Evolutionary conservation across 345 rosid species (phyloP).

Genomic region (Eucalyptus virginea): DNA sequence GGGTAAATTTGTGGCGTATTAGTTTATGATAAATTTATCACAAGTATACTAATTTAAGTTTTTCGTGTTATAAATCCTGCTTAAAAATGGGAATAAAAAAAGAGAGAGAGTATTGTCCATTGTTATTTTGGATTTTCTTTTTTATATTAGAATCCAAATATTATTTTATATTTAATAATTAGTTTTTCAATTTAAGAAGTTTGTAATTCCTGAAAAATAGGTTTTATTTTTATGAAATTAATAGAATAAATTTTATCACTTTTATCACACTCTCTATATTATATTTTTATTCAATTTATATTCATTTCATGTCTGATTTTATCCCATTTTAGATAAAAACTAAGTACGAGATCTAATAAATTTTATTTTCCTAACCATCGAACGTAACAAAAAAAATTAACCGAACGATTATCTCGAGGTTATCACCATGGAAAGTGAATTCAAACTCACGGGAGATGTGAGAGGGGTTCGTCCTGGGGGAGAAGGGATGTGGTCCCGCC

Average conservation of each 20-base stretch:
- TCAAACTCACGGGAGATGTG: not conserved
- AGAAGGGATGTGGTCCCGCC: not conserved
- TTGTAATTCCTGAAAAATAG: too few species aligned
- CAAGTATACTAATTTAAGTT: fast-evolving
- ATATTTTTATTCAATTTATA: fast-evolving
- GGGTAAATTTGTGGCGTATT: too few species aligned
- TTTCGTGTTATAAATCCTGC: too few species aligned
- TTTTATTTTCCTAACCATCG: not conserved
- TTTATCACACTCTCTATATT: not conserved
- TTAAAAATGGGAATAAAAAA: too few species aligned
- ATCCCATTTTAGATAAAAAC: not conserved
- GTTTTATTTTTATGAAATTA: too few species aligned
- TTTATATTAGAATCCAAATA: not conserved
- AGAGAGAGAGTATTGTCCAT: not conserved
- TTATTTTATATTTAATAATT: too few species aligned
- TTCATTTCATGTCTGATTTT: too few species aligned
- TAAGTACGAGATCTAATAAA: too few species aligned
- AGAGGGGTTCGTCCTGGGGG: not conserved
- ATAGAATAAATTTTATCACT: not conserved
- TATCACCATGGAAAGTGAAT: not conserved
- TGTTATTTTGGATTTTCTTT: too few species aligned
- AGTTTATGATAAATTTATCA: too few species aligned
- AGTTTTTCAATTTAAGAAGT: too few species aligned
- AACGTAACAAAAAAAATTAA: not conserved
- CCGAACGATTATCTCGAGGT: not conserved